Evolutionary conservation across 169 alveolate species (phyloP).

Genomic region (Plasmodium gonderi): DNA sequence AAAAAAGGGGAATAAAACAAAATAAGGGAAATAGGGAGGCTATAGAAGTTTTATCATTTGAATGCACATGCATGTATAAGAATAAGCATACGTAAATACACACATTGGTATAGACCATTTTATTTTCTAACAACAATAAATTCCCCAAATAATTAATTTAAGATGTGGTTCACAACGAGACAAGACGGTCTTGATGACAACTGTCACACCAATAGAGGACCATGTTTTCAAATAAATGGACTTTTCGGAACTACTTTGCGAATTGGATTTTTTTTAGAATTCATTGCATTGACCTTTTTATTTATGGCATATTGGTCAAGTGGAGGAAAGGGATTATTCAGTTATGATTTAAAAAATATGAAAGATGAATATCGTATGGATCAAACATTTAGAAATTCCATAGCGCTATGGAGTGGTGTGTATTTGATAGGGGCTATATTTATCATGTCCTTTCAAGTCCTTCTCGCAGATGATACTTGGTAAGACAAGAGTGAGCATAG

Average conservation of each 20-base stretch:
- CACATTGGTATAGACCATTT: background rate
- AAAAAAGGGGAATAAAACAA: conserved; percentile 7
- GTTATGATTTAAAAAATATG: conserved; percentile 87
- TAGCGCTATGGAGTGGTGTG: conserved; percentile 84
- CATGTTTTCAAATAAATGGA: conserved; percentile 86
- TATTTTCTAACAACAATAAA: background rate
- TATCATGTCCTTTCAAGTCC: conserved; percentile 91
- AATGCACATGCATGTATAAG: background rate
- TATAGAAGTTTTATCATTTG: background rate
- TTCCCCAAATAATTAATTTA: background rate
- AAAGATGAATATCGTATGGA: conserved; percentile 88
- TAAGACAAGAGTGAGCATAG: conserved; percentile 16
- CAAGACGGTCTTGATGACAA: conserved; percentile 91
- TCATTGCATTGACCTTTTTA: conserved; percentile 85
- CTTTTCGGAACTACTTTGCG: conserved; percentile 84
- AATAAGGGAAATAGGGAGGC: background rate
- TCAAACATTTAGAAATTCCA: conserved; percentile 82
- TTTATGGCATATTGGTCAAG: conserved; percentile 86
- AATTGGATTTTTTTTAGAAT: conserved; percentile 87
- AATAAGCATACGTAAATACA: background rate
- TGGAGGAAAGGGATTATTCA: conserved; percentile 90
- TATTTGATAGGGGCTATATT: conserved; percentile 90
- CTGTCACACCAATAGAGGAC: conserved; percentile 89
- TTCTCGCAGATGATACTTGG: conserved; percentile 94
- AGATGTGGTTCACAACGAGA: conserved; percentile 91